Evolutionary conservation across 108 stramenopile genomes (phyloP).

Genomic region (Nitzschia sp.): DNA sequence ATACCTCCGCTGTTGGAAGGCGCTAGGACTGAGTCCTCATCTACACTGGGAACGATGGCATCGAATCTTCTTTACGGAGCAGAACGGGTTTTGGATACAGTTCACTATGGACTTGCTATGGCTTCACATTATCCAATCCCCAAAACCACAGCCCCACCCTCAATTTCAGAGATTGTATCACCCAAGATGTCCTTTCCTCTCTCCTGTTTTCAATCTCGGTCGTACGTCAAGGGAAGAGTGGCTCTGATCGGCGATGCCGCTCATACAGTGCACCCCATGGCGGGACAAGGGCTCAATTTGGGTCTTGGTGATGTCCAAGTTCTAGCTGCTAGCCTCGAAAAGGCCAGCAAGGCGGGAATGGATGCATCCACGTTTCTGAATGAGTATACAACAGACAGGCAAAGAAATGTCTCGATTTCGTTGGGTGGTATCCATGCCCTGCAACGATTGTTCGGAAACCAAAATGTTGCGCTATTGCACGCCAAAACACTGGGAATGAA

Average conservation of each 20-base stretch:
- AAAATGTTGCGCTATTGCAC: slow-evolving; percentile 45
- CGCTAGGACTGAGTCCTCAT: neutral
- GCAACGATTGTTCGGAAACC: slow-evolving; percentile 65
- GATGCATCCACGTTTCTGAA: slow-evolving; percentile 41
- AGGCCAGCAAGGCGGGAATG: slow-evolving; percentile 73
- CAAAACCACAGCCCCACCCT: slow-evolving; percentile 40
- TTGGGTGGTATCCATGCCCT: slow-evolving; percentile 75
- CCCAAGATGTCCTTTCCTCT: slow-evolving; percentile 55
- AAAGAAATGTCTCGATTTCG: slow-evolving; percentile 34
- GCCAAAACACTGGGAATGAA: slow-evolving; percentile 84
- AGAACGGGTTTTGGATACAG: slow-evolving; percentile 47
- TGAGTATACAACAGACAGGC: slow-evolving; percentile 44
- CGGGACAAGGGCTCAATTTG: slow-evolving; percentile 96
- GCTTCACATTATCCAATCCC: slow-evolving; percentile 35
- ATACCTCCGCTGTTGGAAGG: slow-evolving; percentile 38
- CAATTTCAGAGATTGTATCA: slow-evolving; percentile 30
- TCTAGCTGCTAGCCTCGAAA: slow-evolving; percentile 54
- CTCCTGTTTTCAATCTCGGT: slow-evolving; percentile 49
- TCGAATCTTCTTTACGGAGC: slow-evolving; percentile 45
- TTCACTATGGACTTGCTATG: slow-evolving; percentile 58
- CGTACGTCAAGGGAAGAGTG: slow-evolving; percentile 47
- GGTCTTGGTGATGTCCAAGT: slow-evolving; percentile 86
- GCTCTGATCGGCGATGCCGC: slow-evolving; percentile 95
- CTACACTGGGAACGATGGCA: slow-evolving; percentile 4
- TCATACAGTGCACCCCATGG: slow-evolving; percentile 97